Conservation (phyloP, 2,329 filamentous ascomycete genomes). For the Alternaria ventricosa region DNA sequence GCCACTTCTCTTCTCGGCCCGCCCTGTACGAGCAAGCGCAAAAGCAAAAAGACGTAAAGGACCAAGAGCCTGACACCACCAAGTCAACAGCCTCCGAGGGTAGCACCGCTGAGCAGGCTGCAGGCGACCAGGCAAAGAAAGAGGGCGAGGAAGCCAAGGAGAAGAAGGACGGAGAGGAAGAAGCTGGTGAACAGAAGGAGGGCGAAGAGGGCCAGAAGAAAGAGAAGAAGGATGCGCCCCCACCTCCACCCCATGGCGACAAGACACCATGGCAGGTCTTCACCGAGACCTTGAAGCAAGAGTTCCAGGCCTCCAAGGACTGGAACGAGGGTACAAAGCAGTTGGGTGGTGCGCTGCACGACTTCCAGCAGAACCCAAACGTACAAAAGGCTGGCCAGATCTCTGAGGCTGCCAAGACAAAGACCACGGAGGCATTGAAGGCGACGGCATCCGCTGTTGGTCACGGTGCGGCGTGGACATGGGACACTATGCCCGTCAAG, state of each 20-base stretch:
- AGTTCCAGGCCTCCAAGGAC: slow-evolving; percentile 97
- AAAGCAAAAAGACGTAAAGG: slow-evolving; percentile 43
- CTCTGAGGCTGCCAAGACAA: slow-evolving; percentile 80
- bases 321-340: slow-evolving; percentile 99
- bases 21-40: slow-evolving; percentile 43
- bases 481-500: slow-evolving; percentile 94
- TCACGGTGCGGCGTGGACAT: slow-evolving; percentile 93
- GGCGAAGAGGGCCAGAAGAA: slow-evolving; percentile 59
- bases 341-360: slow-evolving; percentile 83
- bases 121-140: slow-evolving; percentile 46
- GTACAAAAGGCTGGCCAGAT: slow-evolving; percentile 85
- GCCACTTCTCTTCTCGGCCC: slow-evolving; percentile 54
- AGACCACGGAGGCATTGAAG: slow-evolving; percentile 81
- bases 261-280: slow-evolving; percentile 99
- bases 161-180: slow-evolving; percentile 53
- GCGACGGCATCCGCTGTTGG: slow-evolving; percentile 85
- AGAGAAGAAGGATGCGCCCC: slow-evolving; percentile 71
- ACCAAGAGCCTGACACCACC: slow-evolving; percentile 49
- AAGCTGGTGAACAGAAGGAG: slow-evolving; percentile 56
- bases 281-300: slow-evolving; percentile 89
- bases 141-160: slow-evolving; percentile 52
- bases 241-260: slow-evolving; percentile 94
- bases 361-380: slow-evolving; percentile 91
- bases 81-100: slow-evolving; percentile 51
- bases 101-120: slow-evolving; percentile 40